Conservation (phyloP, 805 yeast species). For the Saccharomycopsis amapae region DNA sequence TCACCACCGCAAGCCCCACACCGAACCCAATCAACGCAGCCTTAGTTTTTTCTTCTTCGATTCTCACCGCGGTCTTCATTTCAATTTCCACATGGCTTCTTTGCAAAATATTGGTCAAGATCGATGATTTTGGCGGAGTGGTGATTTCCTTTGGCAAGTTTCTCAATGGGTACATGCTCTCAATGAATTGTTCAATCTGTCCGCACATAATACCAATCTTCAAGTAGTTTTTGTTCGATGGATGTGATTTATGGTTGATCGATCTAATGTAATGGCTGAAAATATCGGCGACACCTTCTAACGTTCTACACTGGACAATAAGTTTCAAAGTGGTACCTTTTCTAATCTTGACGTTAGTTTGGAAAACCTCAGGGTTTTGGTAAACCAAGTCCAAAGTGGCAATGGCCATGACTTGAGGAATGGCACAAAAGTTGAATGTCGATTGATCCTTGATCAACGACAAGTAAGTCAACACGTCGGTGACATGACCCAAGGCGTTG, state of each 20-base stretch:
- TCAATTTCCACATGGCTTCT: slow-evolving; percentile 36
- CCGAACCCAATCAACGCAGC: slow-evolving; percentile 8
- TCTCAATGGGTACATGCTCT: slow-evolving; percentile 56
- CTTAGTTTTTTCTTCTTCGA: slow-evolving; percentile 14
- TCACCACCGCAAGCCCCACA: too few species aligned
- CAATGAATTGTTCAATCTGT: slow-evolving; percentile 82
- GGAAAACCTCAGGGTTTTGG: slow-evolving; percentile 69
- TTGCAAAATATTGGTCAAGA: slow-evolving; percentile 34
- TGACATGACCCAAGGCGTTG: slow-evolving; percentile 71
- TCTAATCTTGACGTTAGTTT: slow-evolving; percentile 74
- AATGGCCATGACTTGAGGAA: slow-evolving; percentile 98
- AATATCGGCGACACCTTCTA: slow-evolving; percentile 67
- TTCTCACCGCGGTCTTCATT: slow-evolving; percentile 10
- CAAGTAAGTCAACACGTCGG: slow-evolving; percentile 68
- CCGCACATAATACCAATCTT: slow-evolving; percentile 81
- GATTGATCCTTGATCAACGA: slow-evolving; percentile 75
- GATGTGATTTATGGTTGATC: slow-evolving; percentile 74
- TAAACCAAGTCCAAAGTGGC: slow-evolving; percentile 85
- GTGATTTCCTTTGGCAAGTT: slow-evolving; percentile 39
- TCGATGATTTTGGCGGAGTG: slow-evolving; percentile 32
- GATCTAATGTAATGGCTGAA: slow-evolving; percentile 66
- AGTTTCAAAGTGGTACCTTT: slow-evolving; percentile 79
- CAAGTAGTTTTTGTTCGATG: slow-evolving; percentile 80
- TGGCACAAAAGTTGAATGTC: slow-evolving; percentile 85
- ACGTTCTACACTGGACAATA: slow-evolving; percentile 65